Evolutionary conservation across 1,139 yeast genomes (phyloP), one percentile per base, ranked within the genome.

Genomic region (Wickerhamiella pararugosa): DNA sequence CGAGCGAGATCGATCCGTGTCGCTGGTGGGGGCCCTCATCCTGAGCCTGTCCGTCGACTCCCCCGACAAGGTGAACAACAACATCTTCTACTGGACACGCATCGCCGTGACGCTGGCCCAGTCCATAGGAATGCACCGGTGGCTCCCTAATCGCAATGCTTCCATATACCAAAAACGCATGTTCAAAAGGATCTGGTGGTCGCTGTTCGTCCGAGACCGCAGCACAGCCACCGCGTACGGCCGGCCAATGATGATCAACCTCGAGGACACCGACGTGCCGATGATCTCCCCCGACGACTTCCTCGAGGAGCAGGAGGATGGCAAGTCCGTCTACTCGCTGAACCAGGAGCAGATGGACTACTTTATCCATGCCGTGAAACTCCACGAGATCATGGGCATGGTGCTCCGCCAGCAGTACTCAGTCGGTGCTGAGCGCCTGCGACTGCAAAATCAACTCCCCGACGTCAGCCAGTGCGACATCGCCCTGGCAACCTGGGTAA

Each of bases 111-210:
- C 77, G 8, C 68, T 79, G 41, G 92, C 92, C 2, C 90, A 79
- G 54, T 86, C 87, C 7, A 76, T 76, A 58, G 92, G 92, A 1
- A 68, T 81, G 53, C 90, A 82, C 56, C 66, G 86, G 52, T 58
- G 59, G 36, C 53, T 63, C 33, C 57, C 61, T 34, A 50, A 53
- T 31, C 47, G 52, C 2, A 53, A 53, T 28, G 51, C 59, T 45
- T 50, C 63, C 32, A 49, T 55, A 2, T 62, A 67, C 21, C 81
- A 77, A 44, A 72, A 73, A 54, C 70, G 73, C 45, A 62, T 76
- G 44, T 76, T 82, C 74, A 69, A 79, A 50, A 65, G 86, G 40
- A 69, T 80, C 25, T 82, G 90, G 87, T 82, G 94, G 94, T 69
- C 79, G 46, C 61, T 81, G 27, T 79, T 79, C 57, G 74, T 75